Percentiles rank a stretch among this genome's conserved stretches.
Evolutionary conservation across 2,329 filamentous ascomycete genomes (phyloP).

Genomic region (Verticillium albo-atrum): DNA sequence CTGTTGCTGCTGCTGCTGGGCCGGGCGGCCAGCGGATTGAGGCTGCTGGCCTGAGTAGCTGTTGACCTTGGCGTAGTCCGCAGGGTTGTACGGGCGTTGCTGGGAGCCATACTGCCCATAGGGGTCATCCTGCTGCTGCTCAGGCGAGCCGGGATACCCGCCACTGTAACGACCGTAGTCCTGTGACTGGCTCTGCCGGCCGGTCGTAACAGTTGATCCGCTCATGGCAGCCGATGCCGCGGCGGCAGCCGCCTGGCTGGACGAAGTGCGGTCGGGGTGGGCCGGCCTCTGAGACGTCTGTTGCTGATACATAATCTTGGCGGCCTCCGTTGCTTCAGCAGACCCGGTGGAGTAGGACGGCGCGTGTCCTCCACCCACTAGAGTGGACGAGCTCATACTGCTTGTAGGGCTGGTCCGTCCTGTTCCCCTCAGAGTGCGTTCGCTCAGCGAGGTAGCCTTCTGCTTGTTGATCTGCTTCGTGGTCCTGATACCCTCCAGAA

Average conservation of each 20-base stretch:
- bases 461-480: conserved; percentile 66
- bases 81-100: conserved; percentile 71
- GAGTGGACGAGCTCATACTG: conserved; percentile 23
- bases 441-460: conserved; percentile 54
- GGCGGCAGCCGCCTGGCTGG: conserved; percentile 48
- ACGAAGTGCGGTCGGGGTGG: conserved; percentile 50
- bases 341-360: conserved; percentile 20
- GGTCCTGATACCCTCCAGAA: conserved; percentile 78
- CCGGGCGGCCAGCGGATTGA: conserved; percentile 4
- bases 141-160: conserved; percentile 21
- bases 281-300: conserved; percentile 46
- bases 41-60: conserved; percentile 31
- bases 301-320: conserved; percentile 56
- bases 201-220: conserved; percentile 34
- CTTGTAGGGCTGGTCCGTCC: conserved; percentile 41
- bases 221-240: conserved; percentile 56
- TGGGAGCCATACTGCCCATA: conserved; percentile 32
- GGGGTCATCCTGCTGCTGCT: conserved; percentile 20
- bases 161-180: conserved; percentile 30
- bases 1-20: conserved; percentile 27
- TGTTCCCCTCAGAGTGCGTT: conserved; percentile 57
- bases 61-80: conserved; percentile 65
- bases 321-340: conserved; percentile 56
- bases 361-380: conserved; percentile 11
- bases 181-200: conserved; percentile 16